Evolutionary conservation across 345 rosid genomes (phyloP).

Genomic region (Rhodamnia rubescens): DNA sequence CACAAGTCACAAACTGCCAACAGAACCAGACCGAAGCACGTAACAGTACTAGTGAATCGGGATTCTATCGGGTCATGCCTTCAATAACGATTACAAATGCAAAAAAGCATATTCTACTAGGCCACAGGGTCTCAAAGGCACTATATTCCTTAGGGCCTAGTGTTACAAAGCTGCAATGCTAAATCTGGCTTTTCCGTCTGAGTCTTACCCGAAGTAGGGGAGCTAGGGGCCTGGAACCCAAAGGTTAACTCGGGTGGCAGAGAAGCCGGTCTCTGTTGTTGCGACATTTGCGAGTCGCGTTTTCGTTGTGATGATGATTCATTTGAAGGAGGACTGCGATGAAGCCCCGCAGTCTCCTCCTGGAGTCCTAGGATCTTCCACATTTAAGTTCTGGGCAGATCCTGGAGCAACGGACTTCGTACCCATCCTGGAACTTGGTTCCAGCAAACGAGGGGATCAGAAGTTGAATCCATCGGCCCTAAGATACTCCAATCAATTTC

Average conservation of each 20-base stretch:
- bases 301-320: background rate
- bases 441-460: conserved; percentile 14
- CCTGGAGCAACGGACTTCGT: conserved; percentile 8
- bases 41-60: background rate
- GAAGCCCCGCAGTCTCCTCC: background rate
- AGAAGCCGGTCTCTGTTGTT: conserved; percentile 14
- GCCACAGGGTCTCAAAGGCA: background rate
- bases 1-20: background rate
- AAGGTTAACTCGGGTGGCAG: conserved; percentile 37
- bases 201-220: conserved; percentile 18
- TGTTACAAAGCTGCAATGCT: conserved; percentile 37
- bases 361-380: conserved; percentile 5
- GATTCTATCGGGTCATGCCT: background rate
- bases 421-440: conserved; percentile 9
- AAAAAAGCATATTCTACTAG: background rate
- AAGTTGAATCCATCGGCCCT: conserved; percentile 16
- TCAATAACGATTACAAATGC: background rate
- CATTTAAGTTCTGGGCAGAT: background rate
- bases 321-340: background rate
- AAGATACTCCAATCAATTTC: conserved; percentile 12
- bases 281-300: conserved; percentile 7
- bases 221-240: conserved; percentile 30
- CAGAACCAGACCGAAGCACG: background rate
- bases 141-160: background rate
- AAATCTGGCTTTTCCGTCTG: conserved; percentile 43